Percentiles rank a stretch among this genome's conserved stretches.
Evolutionary conservation across 2,329 filamentous ascomycete genomes (phyloP).

Genomic region (Chaetomium sp.): DNA sequence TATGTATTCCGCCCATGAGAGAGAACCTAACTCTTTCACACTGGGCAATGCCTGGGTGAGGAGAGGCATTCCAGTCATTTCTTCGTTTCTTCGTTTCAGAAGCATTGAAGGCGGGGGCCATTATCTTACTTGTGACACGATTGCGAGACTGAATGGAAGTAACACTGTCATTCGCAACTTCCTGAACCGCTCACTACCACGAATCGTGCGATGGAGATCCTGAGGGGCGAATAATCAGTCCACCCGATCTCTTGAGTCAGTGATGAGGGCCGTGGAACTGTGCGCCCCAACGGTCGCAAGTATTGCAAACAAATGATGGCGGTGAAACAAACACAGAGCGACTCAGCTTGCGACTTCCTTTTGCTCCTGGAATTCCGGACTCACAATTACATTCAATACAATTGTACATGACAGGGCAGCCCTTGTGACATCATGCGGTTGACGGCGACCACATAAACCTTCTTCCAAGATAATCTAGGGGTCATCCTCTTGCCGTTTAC

Average conservation of each 20-base stretch:
- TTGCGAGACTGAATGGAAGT: slow-evolving; percentile 8
- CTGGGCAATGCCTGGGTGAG: neutral
- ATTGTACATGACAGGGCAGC: neutral
- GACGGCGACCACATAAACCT: neutral
- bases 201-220: neutral
- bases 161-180: slow-evolving; percentile 11
- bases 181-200: slow-evolving; percentile 10
- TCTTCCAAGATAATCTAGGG: neutral
- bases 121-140: slow-evolving; percentile 23
- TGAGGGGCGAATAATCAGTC: neutral
- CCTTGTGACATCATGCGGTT: neutral
- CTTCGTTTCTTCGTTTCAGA: slow-evolving; percentile 8
- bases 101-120: neutral
- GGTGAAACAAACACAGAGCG: neutral
- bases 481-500: neutral
- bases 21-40: neutral
- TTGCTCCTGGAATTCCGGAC: neutral
- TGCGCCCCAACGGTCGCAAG: neutral
- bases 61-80: neutral
- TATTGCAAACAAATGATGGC: neutral
- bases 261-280: neutral
- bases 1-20: neutral
- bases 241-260: neutral
- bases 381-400: neutral
- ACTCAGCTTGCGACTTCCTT: neutral